Base-by-base conservation (phyloP, 2,329 filamentous ascomycete species). In the Geosmithia flava region DNA sequence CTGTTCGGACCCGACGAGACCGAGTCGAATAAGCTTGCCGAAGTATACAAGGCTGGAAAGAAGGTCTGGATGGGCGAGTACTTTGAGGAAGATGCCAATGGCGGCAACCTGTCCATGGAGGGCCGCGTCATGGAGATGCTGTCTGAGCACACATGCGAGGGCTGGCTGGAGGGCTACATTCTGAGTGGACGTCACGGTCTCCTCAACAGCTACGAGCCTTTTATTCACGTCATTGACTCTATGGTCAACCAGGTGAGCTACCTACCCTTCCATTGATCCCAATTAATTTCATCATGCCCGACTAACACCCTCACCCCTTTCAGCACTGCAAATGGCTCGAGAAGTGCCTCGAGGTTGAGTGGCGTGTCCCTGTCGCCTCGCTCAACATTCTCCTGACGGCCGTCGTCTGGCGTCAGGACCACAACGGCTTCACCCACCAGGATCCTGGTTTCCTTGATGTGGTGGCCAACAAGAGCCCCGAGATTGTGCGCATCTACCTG, bases 111-210 rank as follows among this genome's bases (percentile, higher is more conserved):
- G 20, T 75, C 80, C 6, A 74, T 69, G 17, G 71, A 74, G 15
- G 85, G 85, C 16, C 75, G 84, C 27, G 85, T 89, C 37, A 89
- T 90, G 83, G 85, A 90, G 62, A 89, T 89, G 61, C 74, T 90
- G n/a, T 85, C 80, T 17, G 85, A 90, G 63, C 85, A 90, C 60
- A 89, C 83, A 16, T 79, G 78, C 51, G 85, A 90, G 62, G 85
- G 83, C 23, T 90, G 85, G 85, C 71, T 90, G 16, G 85, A 90
- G 67, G 85, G 85, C 3, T 90, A 89, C 59, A 66, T 87, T 42
- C 71, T 90, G 2, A 86, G 79, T 48, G 85, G 85, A 27, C 76
- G 85, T 5, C 85, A 89, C 54, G 85, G 85, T 13, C 61, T 90
- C 50, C 74, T 90, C 50, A 89, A 88, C 72, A 85, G 80, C 59